Evolutionary conservation across 768 basidiomycete genomes (phyloP), one percentile per base, ranked within the genome.

Genomic region (Mycena capillaripes): DNA sequence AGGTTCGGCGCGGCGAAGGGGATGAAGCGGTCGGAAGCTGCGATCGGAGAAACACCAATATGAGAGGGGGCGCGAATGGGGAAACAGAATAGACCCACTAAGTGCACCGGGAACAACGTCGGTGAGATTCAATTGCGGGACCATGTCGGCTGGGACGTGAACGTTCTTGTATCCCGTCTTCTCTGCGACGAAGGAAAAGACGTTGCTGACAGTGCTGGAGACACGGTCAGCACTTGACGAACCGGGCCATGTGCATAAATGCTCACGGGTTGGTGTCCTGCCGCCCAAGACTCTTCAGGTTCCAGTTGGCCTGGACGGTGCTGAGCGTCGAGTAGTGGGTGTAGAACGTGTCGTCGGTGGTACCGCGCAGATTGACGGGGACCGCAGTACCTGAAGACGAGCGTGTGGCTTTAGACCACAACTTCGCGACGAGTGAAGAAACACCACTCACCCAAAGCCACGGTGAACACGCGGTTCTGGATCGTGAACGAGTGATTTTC

Each of bases 311-410:
- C n/a, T n/a, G n/a, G n/a, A n/a, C n/a, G 25, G 90, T 89, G 16
- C 86, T 85, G 59, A 91, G 82, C 53, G 80, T 76, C 4, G 89
- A 90, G 80, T 91, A 92, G 78, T 92, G 91, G 1, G 87, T 87
- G 79, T 92, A 91, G 81, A 86, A 90, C 7, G 84, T 87, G 52
- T 78, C 36, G 80, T 92, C 91, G 11, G 78, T 84, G 2, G 85
- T 89, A 27, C 86, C 86, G 25, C 79, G 70, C 25, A 87, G 78
- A 10, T 72, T 55, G 16, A 76, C 30, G 3, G 90, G 90, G 29
- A 91, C 74, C 25, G 83, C 88, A 38, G 80, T 32, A n/a, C 66
- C 66, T 68, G 38, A 1, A n/a, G n/a, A n/a, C n/a, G 3, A 50
- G 10, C 36, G 29, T 50, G 62, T 52, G 30, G 5, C 46, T n/a